phyloP scores from a whole-genome alignment of 148 eudicot species.

The Persicaria tinctoria region DNA sequence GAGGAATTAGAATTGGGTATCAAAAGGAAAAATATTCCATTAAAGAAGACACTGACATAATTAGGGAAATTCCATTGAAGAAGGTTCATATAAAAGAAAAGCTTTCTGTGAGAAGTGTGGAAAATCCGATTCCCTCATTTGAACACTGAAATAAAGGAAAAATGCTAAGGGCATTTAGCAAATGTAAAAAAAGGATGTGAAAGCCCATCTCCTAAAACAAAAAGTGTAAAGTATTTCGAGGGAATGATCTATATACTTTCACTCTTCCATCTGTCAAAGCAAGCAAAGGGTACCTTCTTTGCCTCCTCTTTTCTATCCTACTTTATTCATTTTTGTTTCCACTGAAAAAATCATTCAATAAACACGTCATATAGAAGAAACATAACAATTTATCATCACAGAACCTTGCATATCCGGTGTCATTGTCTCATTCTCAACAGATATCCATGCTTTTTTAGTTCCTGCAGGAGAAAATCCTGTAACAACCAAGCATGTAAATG shows the following conservation, averaged over 20 bases:
- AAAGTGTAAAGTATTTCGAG: no score
- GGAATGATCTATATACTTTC: no score
- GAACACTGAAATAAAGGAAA: no score
- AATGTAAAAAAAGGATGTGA: no score
- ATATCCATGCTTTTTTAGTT: constrained; percentile 23
- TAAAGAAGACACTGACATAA: not conserved
- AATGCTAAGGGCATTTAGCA: no score
- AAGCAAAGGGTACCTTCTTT: not conserved
- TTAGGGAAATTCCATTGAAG: not conserved
- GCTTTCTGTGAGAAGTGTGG: not conserved
- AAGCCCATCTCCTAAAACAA: no score
- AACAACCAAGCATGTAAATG: constrained; percentile 15
- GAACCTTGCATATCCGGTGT: constrained; percentile 32
- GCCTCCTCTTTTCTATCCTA: not conserved
- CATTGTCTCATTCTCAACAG: constrained; percentile 20
- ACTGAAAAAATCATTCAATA: not conserved
- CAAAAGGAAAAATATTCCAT: no score
- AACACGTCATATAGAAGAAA: not conserved
- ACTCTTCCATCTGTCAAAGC: no score
- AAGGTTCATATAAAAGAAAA: not conserved
- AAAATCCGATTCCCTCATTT: no score
- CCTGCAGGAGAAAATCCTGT: constrained; percentile 39
- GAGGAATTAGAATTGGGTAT: not conserved
- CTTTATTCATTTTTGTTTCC: not conserved
- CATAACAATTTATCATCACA: not conserved